Evolutionary conservation across 2,329 filamentous ascomycete species (phyloP).

Genomic region (Colletotrichum navitas): DNA sequence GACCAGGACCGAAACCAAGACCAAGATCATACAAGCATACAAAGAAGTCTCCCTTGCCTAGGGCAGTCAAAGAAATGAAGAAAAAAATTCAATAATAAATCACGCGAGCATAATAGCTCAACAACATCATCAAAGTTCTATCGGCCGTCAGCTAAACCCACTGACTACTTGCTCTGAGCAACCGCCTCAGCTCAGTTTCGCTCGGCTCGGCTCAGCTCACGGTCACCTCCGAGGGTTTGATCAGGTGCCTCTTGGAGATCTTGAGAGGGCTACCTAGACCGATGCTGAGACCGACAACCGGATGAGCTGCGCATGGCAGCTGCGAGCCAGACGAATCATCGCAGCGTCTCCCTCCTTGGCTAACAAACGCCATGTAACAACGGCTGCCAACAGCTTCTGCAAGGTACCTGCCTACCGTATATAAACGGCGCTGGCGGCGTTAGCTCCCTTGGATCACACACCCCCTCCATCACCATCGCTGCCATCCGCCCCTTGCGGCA

Average conservation of each 20-base stretch:
- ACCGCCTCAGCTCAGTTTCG: background rate
- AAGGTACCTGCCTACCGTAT: no score
- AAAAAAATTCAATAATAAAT: background rate
- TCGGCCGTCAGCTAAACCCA: background rate
- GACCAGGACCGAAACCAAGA: background rate
- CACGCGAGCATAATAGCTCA: background rate
- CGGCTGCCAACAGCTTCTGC: constrained; percentile 23
- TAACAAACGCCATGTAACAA: constrained; percentile 12
- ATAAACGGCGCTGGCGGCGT: constrained; percentile 5
- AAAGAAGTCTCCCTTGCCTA: background rate
- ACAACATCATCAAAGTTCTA: background rate
- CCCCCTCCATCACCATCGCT: constrained; percentile 36
- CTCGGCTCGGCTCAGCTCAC: constrained; percentile 2
- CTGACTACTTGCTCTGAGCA: background rate
- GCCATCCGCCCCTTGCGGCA: constrained; percentile 34
- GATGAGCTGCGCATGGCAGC: constrained; percentile 36
- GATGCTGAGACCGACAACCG: constrained; percentile 25
- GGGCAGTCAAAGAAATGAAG: background rate
- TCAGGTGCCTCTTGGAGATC: constrained; percentile 11
- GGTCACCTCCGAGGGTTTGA: constrained; percentile 21
- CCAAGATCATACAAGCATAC: constrained; percentile 1
- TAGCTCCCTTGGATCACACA: constrained; percentile 14
- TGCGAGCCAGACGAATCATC: constrained; percentile 39
- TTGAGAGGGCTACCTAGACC: background rate
- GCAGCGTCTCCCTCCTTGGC: constrained; percentile 13